phyloP scores from a whole-genome alignment of 2,329 filamentous ascomycete genomes.

The Talaromyces verruculosus region DNA sequence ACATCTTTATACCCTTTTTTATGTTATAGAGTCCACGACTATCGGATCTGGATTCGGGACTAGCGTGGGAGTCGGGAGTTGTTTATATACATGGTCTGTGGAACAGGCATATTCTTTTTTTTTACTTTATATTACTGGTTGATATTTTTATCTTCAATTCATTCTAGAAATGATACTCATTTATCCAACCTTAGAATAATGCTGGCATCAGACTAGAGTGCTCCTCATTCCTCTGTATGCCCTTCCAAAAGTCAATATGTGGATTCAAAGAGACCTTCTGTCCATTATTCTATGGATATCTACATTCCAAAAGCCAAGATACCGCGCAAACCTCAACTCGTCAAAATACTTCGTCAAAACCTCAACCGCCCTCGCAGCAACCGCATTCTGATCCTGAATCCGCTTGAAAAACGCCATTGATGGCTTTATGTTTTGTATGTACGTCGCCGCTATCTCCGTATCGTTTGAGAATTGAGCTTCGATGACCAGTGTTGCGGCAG shows the following conservation, averaged over 20 bases:
- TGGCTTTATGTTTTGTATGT: neutral
- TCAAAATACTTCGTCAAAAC: neutral
- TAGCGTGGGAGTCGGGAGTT: constrained; percentile 21
- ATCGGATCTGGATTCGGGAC: constrained; percentile 7
- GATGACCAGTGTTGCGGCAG: neutral
- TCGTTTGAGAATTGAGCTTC: neutral
- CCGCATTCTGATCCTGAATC: neutral
- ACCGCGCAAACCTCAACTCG: neutral
- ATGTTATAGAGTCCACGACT: neutral
- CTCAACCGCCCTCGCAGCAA: neutral
- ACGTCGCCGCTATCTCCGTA: neutral
- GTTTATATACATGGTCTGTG: neutral
- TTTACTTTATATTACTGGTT: neutral
- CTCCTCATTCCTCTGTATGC: too few relatives aligned
- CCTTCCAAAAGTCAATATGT: too few relatives aligned
- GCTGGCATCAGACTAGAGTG: too few relatives aligned
- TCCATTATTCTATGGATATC: too few relatives aligned
- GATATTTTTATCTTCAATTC: neutral
- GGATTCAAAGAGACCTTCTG: too few relatives aligned
- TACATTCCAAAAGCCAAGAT: neutral
- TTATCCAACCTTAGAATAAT: neutral
- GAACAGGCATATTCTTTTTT: neutral
- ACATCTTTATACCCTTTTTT: constrained; percentile 13
- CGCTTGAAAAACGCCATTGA: neutral
- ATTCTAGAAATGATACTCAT: neutral